Conservation (phyloP, 139 green algal genomes). For the Closterium sp. region DNA sequence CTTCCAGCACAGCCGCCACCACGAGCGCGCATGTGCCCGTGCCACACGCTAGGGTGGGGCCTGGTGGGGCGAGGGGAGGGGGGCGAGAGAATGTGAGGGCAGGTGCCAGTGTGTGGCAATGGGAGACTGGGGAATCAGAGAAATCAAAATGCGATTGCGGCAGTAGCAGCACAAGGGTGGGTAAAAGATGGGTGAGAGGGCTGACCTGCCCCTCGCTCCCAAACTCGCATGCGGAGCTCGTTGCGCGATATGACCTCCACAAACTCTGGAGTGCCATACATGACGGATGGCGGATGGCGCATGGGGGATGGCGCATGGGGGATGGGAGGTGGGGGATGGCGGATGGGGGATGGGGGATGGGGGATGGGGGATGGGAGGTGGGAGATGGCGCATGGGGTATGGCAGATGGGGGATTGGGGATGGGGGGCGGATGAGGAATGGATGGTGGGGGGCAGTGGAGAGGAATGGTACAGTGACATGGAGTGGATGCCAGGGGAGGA, state of each 20-base stretch:
- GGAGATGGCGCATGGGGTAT: background rate
- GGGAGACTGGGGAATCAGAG: no score
- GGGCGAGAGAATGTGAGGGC: background rate
- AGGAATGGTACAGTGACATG: background rate
- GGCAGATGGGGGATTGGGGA: background rate
- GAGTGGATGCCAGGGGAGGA: background rate
- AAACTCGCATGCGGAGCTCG: conserved; percentile 91
- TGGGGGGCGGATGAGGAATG: background rate
- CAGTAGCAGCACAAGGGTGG: background rate
- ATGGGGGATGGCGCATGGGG: background rate
- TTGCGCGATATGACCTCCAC: conserved; percentile 70
- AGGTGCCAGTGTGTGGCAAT: no score
- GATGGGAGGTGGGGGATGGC: background rate
- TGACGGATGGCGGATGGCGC: background rate
- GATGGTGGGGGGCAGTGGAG: background rate
- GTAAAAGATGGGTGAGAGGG: background rate
- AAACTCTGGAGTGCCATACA: conserved; percentile 65
- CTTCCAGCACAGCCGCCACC: conserved; percentile 93
- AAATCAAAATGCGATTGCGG: no score
- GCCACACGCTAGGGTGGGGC: conserved; percentile 91
- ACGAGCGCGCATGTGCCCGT: conserved; percentile 96
- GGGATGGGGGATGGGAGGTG: background rate
- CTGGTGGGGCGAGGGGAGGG: conserved; percentile 47
- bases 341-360: background rate
- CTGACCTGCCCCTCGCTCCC: conserved; percentile 84